Conservation (phyloP, 306 rosid species). For the Cicer cuneatum region DNA sequence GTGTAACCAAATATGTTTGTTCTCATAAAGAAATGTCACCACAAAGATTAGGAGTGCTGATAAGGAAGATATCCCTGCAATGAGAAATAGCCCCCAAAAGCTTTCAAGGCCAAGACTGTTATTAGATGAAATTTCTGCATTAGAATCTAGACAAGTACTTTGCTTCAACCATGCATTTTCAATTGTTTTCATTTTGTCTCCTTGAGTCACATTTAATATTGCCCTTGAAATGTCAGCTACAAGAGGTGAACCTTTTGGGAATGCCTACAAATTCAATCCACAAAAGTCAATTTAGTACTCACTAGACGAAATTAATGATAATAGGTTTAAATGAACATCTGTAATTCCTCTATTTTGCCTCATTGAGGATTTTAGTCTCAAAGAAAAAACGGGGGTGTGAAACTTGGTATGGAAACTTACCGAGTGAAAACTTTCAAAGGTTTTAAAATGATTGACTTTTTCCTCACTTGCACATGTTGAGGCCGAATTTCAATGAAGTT, state of each 20-base stretch:
- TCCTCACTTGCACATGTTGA: too few relatives aligned
- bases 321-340: not conserved
- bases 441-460: too few relatives aligned
- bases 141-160: slow-evolving; percentile 42
- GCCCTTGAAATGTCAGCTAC: slow-evolving; percentile 61
- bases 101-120: slow-evolving; percentile 57
- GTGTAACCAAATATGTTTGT: slow-evolving; percentile 35
- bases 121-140: slow-evolving; percentile 38
- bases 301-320: not conserved
- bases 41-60: slow-evolving; percentile 45
- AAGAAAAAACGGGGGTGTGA: too few relatives aligned
- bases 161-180: slow-evolving; percentile 55
- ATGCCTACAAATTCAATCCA: slow-evolving; percentile 34
- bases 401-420: not conserved
- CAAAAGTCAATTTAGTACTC: not conserved
- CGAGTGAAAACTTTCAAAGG: not conserved
- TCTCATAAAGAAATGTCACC: slow-evolving; percentile 42
- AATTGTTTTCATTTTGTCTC: slow-evolving; percentile 53
- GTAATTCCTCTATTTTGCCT: not conserved
- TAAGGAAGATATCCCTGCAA: slow-evolving; percentile 47
- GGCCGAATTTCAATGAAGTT: too few relatives aligned
- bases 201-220: slow-evolving; percentile 59
- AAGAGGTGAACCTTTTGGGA: slow-evolving; percentile 57
- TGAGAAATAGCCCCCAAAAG: slow-evolving; percentile 67
- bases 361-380: too few relatives aligned